A percentile compares a stretch with the other conserved stretches of the same genome.
phyloP scores from a whole-genome alignment of 176 grass and related monocot species.

The Puccinellia tenuiflora region DNA sequence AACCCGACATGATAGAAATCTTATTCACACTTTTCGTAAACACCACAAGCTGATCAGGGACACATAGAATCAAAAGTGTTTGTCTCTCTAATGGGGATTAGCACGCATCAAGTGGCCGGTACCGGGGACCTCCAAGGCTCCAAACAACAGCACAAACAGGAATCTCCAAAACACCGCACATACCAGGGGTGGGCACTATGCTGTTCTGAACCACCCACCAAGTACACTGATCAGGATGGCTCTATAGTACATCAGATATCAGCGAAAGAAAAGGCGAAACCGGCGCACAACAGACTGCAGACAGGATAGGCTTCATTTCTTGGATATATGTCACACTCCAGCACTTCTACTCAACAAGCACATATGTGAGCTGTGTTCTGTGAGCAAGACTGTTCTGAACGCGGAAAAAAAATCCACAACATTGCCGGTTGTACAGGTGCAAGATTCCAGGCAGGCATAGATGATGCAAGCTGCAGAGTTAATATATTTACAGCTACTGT shows the following conservation, averaged over 20 bases:
- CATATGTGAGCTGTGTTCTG: conserved; percentile 11
- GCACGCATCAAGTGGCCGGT: conserved; percentile 29
- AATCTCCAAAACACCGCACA: conserved; percentile 23
- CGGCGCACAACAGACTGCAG: conserved; percentile 18
- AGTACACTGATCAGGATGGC: conserved; percentile 10
- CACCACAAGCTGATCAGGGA: conserved; percentile 21
- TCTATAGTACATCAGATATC: conserved; percentile 25
- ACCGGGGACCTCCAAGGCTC: conserved; percentile 24
- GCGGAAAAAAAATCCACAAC: conserved; percentile 25
- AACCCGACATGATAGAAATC: conserved; percentile 13
- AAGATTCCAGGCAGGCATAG: conserved; percentile 8
- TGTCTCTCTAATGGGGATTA: conserved; percentile 22
- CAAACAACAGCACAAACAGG: conserved; percentile 15
- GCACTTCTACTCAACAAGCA: conserved; percentile 22
- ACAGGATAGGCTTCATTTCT: conserved; percentile 26
- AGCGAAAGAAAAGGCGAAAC: conserved; percentile 18
- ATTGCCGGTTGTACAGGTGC: conserved; percentile 14
- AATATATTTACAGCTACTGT: conserved; percentile 55
- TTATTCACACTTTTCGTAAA: conserved; percentile 28
- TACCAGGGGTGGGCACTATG: background rate
- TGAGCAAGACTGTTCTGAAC: conserved; percentile 33
- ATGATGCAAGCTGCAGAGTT: conserved; percentile 3
- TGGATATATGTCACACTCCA: conserved; percentile 36
- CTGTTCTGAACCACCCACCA: background rate
- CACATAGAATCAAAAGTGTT: background rate